phyloP scores from a whole-genome alignment of 345 rosid genomes.

The Rhodamnia argentea region DNA sequence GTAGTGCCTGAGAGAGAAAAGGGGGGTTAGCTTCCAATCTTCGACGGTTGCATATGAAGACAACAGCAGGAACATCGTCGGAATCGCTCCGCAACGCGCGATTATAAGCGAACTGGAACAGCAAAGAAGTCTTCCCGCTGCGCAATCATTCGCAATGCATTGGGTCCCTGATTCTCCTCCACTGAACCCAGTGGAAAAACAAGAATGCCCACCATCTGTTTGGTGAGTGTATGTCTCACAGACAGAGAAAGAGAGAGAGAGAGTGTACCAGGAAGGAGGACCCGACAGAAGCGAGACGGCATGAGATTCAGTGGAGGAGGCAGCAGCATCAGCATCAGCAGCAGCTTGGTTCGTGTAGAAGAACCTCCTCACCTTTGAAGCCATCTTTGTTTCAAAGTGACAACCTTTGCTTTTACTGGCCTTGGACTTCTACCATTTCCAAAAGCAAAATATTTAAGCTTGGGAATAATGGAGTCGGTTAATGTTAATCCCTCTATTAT shows the following conservation, averaged over 20 bases:
- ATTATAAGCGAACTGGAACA: constrained; percentile 71
- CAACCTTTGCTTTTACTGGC: too few species aligned
- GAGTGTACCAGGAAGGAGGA: constrained; percentile 48
- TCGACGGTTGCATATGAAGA: constrained; percentile 63
- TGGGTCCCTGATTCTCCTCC: not conserved
- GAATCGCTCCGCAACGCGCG: constrained; percentile 14
- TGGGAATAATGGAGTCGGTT: too few species aligned
- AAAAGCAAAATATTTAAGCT: too few species aligned
- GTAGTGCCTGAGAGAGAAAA: constrained; percentile 55
- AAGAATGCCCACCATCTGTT: constrained; percentile 1
- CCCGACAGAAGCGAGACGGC: constrained; percentile 63
- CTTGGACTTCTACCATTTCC: too few species aligned
- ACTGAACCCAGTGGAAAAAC: not conserved
- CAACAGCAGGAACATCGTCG: constrained; percentile 22
- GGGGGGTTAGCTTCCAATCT: constrained; percentile 60
- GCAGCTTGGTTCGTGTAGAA: constrained; percentile 4
- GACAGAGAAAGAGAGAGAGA: not conserved
- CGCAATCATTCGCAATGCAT: not conserved
- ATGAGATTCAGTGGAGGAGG: not conserved
- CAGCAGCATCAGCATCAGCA: not conserved
- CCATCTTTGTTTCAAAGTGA: not conserved
- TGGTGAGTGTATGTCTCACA: not conserved
- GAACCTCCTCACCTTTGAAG: constrained; percentile 31
- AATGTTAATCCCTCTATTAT: too few species aligned
- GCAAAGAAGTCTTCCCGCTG: constrained; percentile 86